A percentile compares a stretch with the other conserved stretches of the same genome.
Conservation (phyloP, 2,329 filamentous ascomycete species). For the Macroventuria anomochaeta region DNA sequence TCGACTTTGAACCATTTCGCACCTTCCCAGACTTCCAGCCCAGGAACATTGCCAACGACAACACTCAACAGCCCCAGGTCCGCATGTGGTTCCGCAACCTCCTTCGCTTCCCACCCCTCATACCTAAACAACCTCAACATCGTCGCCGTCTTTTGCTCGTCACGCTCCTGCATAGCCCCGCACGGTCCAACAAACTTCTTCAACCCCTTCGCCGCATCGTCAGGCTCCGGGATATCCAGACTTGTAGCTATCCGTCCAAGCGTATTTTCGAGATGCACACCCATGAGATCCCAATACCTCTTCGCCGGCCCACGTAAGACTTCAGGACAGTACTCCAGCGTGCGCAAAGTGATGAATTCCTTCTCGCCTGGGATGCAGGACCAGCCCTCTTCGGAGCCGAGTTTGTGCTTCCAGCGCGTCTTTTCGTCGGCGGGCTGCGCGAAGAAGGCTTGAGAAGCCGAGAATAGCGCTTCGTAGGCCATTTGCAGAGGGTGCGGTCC, state of each 20-base stretch:
- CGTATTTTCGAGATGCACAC: constrained; percentile 31
- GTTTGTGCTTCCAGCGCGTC: constrained; percentile 39
- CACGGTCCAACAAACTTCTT: constrained; percentile 39
- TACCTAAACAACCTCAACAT: constrained; percentile 49
- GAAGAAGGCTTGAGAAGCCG: constrained; percentile 44
- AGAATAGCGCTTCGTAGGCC: constrained; percentile 40
- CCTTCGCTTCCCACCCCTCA: constrained; percentile 43
- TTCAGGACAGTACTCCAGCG: constrained; percentile 40
- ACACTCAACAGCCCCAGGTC: constrained; percentile 45
- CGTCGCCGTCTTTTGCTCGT: constrained; percentile 39
- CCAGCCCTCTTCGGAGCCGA: constrained; percentile 48
- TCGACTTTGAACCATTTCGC: constrained; percentile 37
- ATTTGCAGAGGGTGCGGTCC: constrained; percentile 38
- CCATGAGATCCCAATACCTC: constrained; percentile 44
- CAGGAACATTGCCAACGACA: constrained; percentile 47
- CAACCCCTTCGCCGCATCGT: constrained; percentile 24
- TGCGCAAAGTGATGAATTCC: constrained; percentile 49
- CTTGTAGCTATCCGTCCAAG: constrained; percentile 34
- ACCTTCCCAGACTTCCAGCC: constrained; percentile 46
- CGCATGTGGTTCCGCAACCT: constrained; percentile 47
- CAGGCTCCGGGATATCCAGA: constrained; percentile 24
- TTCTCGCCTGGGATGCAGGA: constrained; percentile 46
- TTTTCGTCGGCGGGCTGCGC: constrained; percentile 34
- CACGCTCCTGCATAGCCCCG: constrained; percentile 24
- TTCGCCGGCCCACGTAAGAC: constrained; percentile 38